A percentile compares a stretch with the other conserved stretches of the same genome.
phyloP scores from a whole-genome alignment of 2,329 filamentous ascomycete species.

The Geosmithia putterillii region DNA sequence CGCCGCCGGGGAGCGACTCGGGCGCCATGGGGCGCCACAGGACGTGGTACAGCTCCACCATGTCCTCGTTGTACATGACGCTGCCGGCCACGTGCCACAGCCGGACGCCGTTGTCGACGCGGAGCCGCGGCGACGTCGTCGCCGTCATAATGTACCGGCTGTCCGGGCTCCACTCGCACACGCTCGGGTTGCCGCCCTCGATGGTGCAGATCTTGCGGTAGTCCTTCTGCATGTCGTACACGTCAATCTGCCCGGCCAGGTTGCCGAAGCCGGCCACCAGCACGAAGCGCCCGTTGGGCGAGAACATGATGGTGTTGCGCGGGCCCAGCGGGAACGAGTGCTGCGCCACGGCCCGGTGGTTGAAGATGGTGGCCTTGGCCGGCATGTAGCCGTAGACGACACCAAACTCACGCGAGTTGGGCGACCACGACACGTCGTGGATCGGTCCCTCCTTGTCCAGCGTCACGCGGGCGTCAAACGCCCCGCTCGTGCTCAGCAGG shows the following conservation, averaged over 20 bases:
- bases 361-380: constrained; percentile 98
- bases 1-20: constrained; percentile 42
- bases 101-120: constrained; percentile 92
- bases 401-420: constrained; percentile 94
- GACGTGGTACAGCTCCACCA: constrained; percentile 87
- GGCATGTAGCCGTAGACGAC: constrained; percentile 98
- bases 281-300: constrained; percentile 83
- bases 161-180: constrained; percentile 96
- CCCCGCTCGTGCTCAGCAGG: constrained; percentile 79
- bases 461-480: constrained; percentile 82
- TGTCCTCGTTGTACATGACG: constrained; percentile 91
- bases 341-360: constrained; percentile 67
- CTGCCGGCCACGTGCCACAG: constrained; percentile 85
- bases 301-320: constrained; percentile 91
- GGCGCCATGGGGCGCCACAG: constrained; percentile 69
- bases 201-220: constrained; percentile 88
- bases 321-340: constrained; percentile 81
- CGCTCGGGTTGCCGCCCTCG: constrained; percentile 87
- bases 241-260: constrained; percentile 91
- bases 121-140: constrained; percentile 88
- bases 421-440: constrained; percentile 96
- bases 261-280: constrained; percentile 96
- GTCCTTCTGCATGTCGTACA: constrained; percentile 92
- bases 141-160: constrained; percentile 92
- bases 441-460: constrained; percentile 97